Percentiles rank a stretch among this genome's conserved stretches.
phyloP scores from a whole-genome alignment of 176 grass and related monocot species.

The Zoysia pacifica region DNA sequence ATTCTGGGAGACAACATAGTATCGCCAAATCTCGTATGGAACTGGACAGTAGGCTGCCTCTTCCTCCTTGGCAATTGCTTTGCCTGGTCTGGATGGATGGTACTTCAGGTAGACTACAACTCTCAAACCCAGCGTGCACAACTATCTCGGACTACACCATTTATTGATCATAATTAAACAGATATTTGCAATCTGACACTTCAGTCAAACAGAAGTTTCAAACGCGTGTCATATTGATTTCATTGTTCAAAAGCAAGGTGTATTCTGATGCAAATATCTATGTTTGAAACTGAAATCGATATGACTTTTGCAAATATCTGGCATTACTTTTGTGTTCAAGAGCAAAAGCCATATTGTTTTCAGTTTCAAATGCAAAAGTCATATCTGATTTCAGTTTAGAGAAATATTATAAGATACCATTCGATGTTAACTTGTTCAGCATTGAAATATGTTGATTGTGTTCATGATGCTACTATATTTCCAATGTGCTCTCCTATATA shows the following conservation, averaged over 20 bases:
- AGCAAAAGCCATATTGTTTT: too few relatives aligned
- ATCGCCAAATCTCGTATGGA: constrained; percentile 47
- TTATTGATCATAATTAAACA: neutral
- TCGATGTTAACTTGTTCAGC: neutral
- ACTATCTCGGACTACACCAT: neutral
- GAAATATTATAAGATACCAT: neutral
- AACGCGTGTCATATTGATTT: neutral
- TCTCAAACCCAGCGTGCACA: constrained; percentile 1
- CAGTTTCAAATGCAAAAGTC: too few relatives aligned
- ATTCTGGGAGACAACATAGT: constrained; percentile 17
- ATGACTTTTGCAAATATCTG: too few relatives aligned
- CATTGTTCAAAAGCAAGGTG: neutral
- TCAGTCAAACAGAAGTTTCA: neutral
- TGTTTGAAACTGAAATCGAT: too few relatives aligned
- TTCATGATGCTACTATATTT: neutral
- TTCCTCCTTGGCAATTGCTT: constrained; percentile 70
- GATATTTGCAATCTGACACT: neutral
- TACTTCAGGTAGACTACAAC: constrained; percentile 53
- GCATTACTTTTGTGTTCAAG: too few relatives aligned
- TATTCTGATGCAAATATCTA: too few relatives aligned
- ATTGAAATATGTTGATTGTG: neutral
- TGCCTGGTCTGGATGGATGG: constrained; percentile 82
- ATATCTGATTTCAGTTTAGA: too few relatives aligned
- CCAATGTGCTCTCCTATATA: neutral
- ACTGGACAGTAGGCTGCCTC: constrained; percentile 74